These are phyloP conservation scores for Candolleomyces eurysporus DNA, from an alignment of 768 basidiomycete species.

Conservation along the genomic window DNA sequence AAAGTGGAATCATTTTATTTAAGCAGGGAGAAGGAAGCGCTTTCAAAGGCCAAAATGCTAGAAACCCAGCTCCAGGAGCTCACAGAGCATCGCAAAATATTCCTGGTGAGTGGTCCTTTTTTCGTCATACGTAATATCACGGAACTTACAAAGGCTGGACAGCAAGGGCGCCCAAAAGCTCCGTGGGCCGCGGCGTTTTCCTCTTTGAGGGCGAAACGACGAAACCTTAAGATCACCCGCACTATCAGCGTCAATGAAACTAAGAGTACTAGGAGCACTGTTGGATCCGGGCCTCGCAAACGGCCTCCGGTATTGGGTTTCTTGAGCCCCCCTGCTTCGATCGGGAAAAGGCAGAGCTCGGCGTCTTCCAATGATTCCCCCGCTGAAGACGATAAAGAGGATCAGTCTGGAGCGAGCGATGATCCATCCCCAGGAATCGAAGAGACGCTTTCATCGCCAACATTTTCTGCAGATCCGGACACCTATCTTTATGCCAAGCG, in stretches of 20 bases:
- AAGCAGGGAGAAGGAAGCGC: slow-evolving; percentile 65
- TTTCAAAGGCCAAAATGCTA: slow-evolving; percentile 43
- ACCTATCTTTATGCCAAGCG: slow-evolving; percentile 84
- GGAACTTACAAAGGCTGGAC: not conserved
- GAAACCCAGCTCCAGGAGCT: slow-evolving; percentile 75
- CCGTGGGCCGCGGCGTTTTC: slow-evolving; percentile 16
- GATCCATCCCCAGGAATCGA: not conserved
- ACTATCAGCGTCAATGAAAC: not conserved
- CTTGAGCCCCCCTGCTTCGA: not conserved
- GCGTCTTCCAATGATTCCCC: not conserved
- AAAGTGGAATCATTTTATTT: slow-evolving; percentile 86
- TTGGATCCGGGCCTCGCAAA: not conserved
- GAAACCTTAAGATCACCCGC: slow-evolving; percentile 4
- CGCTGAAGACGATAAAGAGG: not conserved
- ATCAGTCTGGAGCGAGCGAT: not conserved
- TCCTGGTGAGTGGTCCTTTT: slow-evolving; percentile 43
- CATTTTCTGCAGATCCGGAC: slow-evolving; percentile 53
- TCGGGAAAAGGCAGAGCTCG: not conserved
- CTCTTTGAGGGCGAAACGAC: slow-evolving; percentile 13
- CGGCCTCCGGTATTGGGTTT: not conserved
- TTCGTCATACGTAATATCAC: not conserved
- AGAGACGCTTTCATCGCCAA: not conserved
- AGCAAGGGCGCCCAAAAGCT: slow-evolving; percentile 17
- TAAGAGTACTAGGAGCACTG: not conserved
- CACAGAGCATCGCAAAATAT: slow-evolving; percentile 59